A percentile compares a stretch with the other conserved stretches of the same genome.
Evolutionary conservation across 2,329 filamentous ascomycete species (phyloP).

Genomic region (Fusarium brevicatenulatum): DNA sequence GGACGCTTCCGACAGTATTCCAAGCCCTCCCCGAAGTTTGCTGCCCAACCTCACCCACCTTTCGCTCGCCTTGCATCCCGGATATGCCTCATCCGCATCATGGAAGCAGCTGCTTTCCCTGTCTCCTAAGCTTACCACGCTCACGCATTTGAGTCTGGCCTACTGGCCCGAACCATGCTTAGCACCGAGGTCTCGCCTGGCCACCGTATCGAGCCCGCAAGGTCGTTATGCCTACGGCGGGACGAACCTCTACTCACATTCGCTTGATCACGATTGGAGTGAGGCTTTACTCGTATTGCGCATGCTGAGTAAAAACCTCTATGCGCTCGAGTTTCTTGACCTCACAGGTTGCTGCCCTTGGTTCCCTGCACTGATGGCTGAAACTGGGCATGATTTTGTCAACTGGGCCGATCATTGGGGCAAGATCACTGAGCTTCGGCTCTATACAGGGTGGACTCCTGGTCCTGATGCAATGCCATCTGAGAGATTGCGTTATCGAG

Average conservation of each 20-base stretch:
- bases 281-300: constrained; percentile 67
- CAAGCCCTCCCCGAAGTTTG: constrained; percentile 51
- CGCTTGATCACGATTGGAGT: constrained; percentile 67
- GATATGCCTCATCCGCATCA: constrained; percentile 52
- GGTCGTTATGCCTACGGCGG: constrained; percentile 63
- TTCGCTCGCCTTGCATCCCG: constrained; percentile 63
- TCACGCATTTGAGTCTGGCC: constrained; percentile 70
- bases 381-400: constrained; percentile 58
- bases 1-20: constrained; percentile 55
- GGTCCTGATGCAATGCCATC: constrained; percentile 48
- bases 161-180: constrained; percentile 70
- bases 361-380: constrained; percentile 59
- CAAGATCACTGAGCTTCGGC: constrained; percentile 58
- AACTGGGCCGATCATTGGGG: constrained; percentile 67
- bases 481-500: constrained; percentile 48
- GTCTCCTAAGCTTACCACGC: constrained; percentile 60
- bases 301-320: constrained; percentile 63
- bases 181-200: constrained; percentile 63
- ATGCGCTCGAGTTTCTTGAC: constrained; percentile 69
- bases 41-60: constrained; percentile 70
- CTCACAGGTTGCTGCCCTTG: constrained; percentile 68
- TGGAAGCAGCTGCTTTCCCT: constrained; percentile 69
- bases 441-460: constrained; percentile 57
- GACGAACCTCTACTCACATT: constrained; percentile 67
- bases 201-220: constrained; percentile 58